phyloP scores from a whole-genome alignment of 2,329 filamentous ascomycete species.

The Fusarium kyushuense region DNA sequence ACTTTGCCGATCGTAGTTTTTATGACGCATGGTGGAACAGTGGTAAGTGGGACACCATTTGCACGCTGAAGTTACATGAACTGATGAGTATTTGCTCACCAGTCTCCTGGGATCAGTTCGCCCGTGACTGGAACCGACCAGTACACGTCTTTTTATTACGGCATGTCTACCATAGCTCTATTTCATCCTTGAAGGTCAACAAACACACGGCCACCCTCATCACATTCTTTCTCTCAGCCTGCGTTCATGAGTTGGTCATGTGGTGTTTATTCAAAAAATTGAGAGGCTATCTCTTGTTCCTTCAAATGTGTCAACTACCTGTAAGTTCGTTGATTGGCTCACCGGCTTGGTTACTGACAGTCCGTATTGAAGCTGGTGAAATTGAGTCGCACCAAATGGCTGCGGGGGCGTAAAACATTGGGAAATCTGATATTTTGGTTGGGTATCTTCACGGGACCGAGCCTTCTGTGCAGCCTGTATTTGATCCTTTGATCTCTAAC shows the following conservation, averaged over 20 bases:
- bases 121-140: slow-evolving; percentile 81
- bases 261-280: slow-evolving; percentile 84
- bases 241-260: slow-evolving; percentile 83
- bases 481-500: slow-evolving; percentile 62
- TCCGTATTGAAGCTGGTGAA: slow-evolving; percentile 64
- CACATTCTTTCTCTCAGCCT: slow-evolving; percentile 78
- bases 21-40: slow-evolving; percentile 75
- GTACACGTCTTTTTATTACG: slow-evolving; percentile 82
- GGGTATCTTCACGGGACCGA: slow-evolving; percentile 81
- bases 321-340: slow-evolving; percentile 49
- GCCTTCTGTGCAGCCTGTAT: slow-evolving; percentile 72
- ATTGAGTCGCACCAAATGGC: slow-evolving; percentile 73
- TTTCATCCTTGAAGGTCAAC: slow-evolving; percentile 77
- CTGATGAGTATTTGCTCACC: slow-evolving; percentile 7
- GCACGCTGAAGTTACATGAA: neutral
- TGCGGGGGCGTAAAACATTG: slow-evolving; percentile 71
- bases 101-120: slow-evolving; percentile 80
- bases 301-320: slow-evolving; percentile 81
- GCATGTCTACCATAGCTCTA: slow-evolving; percentile 83
- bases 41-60: slow-evolving; percentile 50
- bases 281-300: slow-evolving; percentile 76
- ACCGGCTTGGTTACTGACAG: slow-evolving; percentile 4
- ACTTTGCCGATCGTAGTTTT: slow-evolving; percentile 82
- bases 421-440: slow-evolving; percentile 84
- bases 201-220: slow-evolving; percentile 79